A percentile compares a stretch with the other conserved stretches of the same genome.
Evolutionary conservation across 345 rosid genomes (phyloP).

Genomic region (Abelmoschus esculentus): DNA sequence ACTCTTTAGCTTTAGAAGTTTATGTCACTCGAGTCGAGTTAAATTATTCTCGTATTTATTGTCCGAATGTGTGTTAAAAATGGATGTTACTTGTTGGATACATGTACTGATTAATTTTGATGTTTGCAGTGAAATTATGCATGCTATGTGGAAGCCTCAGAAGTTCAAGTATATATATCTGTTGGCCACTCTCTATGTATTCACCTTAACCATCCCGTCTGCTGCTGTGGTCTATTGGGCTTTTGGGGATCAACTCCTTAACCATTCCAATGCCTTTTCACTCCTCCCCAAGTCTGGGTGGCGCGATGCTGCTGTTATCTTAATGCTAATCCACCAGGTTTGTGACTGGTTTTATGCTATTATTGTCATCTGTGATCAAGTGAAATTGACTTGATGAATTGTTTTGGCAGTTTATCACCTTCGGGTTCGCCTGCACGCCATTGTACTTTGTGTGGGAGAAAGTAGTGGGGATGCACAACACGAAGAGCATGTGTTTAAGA

Average conservation of each 20-base stretch:
- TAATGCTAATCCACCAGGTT: constrained; percentile 89
- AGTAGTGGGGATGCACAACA: constrained; percentile 70
- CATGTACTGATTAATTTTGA: not conserved
- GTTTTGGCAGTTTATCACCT: not conserved
- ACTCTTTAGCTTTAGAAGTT: not conserved
- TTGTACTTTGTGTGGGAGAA: constrained; percentile 90
- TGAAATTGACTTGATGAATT: not conserved
- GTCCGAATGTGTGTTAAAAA: not conserved
- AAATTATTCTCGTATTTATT: not conserved
- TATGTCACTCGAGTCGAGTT: not conserved
- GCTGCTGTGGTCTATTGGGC: constrained; percentile 77
- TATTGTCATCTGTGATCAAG: not conserved
- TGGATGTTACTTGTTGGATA: not conserved
- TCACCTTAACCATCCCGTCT: constrained; percentile 75
- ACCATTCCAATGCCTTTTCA: constrained; percentile 68
- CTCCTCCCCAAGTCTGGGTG: constrained; percentile 52
- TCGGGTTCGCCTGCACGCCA: constrained; percentile 60
- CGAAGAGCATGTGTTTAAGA: constrained; percentile 37
- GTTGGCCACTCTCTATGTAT: constrained; percentile 64
- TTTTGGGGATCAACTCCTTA: constrained; percentile 72
- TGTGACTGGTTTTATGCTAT: not conserved
- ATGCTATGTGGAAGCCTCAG: constrained; percentile 86
- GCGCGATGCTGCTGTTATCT: constrained; percentile 69
- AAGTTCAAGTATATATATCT: constrained; percentile 81
- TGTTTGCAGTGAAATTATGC: constrained; percentile 66